Evolutionary conservation across 768 basidiomycete genomes (phyloP).

Genomic region (Ramaria sp.): DNA sequence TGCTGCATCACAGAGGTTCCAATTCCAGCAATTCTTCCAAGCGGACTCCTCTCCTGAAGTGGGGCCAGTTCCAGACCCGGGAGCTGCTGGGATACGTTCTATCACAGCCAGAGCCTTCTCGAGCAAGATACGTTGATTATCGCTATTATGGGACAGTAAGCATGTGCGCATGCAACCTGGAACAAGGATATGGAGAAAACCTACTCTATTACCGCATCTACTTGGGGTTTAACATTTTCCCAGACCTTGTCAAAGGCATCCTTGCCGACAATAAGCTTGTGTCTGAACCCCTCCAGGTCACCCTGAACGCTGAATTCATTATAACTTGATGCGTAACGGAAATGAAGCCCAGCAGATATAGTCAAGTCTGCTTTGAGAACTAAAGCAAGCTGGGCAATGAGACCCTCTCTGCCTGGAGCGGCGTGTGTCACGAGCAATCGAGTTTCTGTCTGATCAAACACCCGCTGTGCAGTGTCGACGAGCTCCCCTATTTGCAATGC

Average conservation of each 20-base stretch:
- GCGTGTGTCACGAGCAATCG: slow-evolving; percentile 89
- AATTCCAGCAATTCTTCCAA: slow-evolving; percentile 99
- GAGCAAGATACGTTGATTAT: slow-evolving; percentile 75
- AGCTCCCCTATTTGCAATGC: slow-evolving; percentile 96
- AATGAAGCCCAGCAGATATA: slow-evolving; percentile 89
- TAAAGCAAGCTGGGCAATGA: slow-evolving; percentile 82
- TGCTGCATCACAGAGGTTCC: slow-evolving; percentile 95
- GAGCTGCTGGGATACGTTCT: slow-evolving; percentile 53
- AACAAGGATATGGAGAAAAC: slow-evolving; percentile 11
- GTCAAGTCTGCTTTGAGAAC: slow-evolving; percentile 92
- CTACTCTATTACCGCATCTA: slow-evolving; percentile 79
- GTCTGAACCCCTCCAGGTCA: slow-evolving; percentile 80
- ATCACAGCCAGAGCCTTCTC: slow-evolving; percentile 84
- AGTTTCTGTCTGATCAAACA: slow-evolving; percentile 88
- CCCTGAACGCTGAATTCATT: slow-evolving; percentile 93
- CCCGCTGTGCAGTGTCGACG: slow-evolving; percentile 91
- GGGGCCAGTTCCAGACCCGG: slow-evolving; percentile 24
- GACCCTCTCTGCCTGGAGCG: slow-evolving; percentile 84
- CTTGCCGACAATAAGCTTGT: slow-evolving; percentile 68
- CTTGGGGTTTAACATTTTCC: slow-evolving; percentile 86
- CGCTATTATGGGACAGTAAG: slow-evolving; percentile 23
- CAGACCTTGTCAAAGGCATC: slow-evolving; percentile 87
- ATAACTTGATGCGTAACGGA: slow-evolving; percentile 92
- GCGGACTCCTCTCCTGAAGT: slow-evolving; percentile 73
- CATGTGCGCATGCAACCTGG: neutral